Conservation (phyloP, 2,329 filamentous ascomycete genomes). For the Aplosporella prunicola region DNA sequence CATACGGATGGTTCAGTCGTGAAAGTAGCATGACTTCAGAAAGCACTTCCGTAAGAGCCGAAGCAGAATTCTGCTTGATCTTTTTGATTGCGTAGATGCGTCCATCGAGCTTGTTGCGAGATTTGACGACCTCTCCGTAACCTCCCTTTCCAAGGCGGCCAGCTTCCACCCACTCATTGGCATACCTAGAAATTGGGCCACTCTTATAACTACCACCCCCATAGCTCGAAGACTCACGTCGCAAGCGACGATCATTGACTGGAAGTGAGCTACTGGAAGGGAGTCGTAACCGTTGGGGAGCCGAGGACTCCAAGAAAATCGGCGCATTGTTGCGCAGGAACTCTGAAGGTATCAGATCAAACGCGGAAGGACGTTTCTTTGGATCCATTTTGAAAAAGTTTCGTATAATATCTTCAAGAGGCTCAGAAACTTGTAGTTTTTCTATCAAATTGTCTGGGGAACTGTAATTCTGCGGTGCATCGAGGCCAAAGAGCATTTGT, state of each 20-base stretch:
- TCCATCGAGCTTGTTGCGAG: conserved; percentile 85
- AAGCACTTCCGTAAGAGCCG: conserved; percentile 66
- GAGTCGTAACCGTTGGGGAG: conserved; percentile 16
- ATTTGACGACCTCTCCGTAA: conserved; percentile 93
- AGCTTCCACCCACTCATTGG: conserved; percentile 82
- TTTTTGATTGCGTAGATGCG: conserved; percentile 96
- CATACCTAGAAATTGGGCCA: conserved; percentile 60
- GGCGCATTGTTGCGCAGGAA: conserved; percentile 44
- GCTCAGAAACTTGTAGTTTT: conserved; percentile 59
- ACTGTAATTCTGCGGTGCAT: conserved; percentile 65
- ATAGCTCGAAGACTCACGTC: conserved; percentile 27
- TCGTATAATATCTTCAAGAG: conserved; percentile 68
- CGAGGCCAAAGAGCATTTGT: conserved; percentile 86
- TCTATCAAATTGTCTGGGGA: conserved; percentile 69
- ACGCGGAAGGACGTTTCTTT: conserved; percentile 76
- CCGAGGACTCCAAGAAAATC: conserved; percentile 25
- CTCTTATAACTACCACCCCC: conserved; percentile 19
- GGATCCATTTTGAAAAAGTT: conserved; percentile 79
- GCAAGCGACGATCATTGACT: conserved; percentile 23
- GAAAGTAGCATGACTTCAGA: conserved; percentile 84
- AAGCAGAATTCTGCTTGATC: conserved; percentile 71
- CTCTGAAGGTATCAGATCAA: conserved; percentile 54
- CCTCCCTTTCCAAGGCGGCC: conserved; percentile 84
- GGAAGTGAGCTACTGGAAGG: conserved; percentile 11
- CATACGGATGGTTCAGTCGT: conserved; percentile 80